phyloP scores from a whole-genome alignment of 495 filamentous ascomycete genomes.

The Penicillium turbatum region DNA sequence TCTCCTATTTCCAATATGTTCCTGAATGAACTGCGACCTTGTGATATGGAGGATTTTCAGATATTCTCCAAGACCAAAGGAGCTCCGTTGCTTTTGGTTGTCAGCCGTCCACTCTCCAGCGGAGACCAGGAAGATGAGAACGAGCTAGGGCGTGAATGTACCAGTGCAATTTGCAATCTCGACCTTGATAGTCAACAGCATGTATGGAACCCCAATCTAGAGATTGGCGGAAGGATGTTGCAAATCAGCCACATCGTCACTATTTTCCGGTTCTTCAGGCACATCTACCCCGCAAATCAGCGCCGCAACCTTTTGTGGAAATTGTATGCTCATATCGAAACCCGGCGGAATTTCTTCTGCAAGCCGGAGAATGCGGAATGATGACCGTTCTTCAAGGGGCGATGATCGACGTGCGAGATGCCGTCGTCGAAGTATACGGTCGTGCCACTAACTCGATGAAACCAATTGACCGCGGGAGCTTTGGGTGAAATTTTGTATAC shows the following conservation, averaged over 20 bases:
- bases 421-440: no score
- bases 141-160: no score
- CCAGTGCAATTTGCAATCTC: no score
- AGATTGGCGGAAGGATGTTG: background rate
- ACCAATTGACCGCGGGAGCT: no score
- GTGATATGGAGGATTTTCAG: background rate
- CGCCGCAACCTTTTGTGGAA: background rate
- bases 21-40: background rate
- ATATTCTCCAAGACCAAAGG: background rate
- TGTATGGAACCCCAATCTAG: background rate
- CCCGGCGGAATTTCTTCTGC: background rate
- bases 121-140: no score
- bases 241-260: slow-evolving; percentile 4
- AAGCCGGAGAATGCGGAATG: slow-evolving; percentile 1
- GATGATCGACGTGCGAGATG: no score
- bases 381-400: slow-evolving; percentile 14
- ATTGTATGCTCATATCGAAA: background rate
- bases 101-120: background rate
- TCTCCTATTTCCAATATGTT: background rate
- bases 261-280: slow-evolving; percentile 1
- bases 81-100: background rate
- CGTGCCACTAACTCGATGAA: no score
- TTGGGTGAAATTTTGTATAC: no score
- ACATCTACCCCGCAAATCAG: slow-evolving; percentile 4
- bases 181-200: no score